A percentile compares a stretch with the other conserved stretches of the same genome.
Conservation (phyloP, 371 early-diverging fungal genomes). For the Saksenaea vasiformis region DNA sequence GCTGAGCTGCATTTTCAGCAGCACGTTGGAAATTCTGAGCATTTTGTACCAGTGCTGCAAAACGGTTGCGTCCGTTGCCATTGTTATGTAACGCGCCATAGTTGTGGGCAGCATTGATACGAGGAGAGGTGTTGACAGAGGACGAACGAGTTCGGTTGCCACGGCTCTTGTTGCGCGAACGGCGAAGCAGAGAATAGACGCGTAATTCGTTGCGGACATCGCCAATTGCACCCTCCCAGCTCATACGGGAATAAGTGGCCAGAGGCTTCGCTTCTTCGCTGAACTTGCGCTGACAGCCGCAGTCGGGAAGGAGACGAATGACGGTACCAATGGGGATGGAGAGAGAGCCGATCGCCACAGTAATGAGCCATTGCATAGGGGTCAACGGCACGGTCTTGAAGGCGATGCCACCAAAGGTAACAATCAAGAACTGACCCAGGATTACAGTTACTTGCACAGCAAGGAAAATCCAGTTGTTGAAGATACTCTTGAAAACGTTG, state of each 20-base stretch:
- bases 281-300: conserved; percentile 46
- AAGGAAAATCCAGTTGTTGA: conserved; percentile 78
- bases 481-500: conserved; percentile 86
- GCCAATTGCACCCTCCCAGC: conserved; percentile 61
- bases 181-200: conserved; percentile 56
- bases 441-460: conserved; percentile 72
- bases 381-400: conserved; percentile 81
- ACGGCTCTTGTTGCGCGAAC: conserved; percentile 23
- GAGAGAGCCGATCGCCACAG: conserved; percentile 71
- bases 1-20: conserved; percentile 20
- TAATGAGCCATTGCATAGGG: conserved; percentile 80
- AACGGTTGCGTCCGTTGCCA: conserved; percentile 24
- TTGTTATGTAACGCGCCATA: conserved; percentile 22
- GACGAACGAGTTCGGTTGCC: conserved; percentile 12
- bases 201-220: conserved; percentile 50
- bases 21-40: conserved; percentile 35
- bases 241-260: conserved; percentile 53
- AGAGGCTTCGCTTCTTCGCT: conserved; percentile 59
- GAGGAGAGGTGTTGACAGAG: conserved; percentile 8
- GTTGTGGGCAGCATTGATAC: conserved; percentile 14
- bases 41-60: conserved; percentile 36
- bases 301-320: conserved; percentile 75
- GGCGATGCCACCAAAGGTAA: conserved; percentile 87
- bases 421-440: conserved; percentile 78
- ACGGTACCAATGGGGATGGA: conserved; percentile 87